Evolutionary conservation across 2,329 filamentous ascomycete genomes (phyloP), one percentile per base, ranked within the genome.

Genomic region (Aspergillus bombycis): DNA sequence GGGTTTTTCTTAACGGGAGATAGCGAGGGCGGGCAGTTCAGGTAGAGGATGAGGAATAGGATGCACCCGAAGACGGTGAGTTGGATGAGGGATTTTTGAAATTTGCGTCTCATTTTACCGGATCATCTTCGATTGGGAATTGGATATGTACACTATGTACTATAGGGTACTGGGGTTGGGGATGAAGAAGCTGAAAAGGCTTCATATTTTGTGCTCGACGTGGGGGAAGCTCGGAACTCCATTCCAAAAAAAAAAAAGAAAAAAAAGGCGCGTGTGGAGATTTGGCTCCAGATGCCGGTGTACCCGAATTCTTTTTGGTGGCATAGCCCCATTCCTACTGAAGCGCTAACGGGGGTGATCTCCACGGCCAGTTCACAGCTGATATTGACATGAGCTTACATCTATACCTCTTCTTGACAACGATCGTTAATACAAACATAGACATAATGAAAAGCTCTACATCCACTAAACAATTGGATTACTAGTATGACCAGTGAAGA

Each of bases 41-140:
- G 65, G 63, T 70, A 80, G 38, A 82, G 56, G 43, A 82, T 75
- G 16, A 80, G 66, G 19, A 72, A 65, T 7, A 82, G 61, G 11
- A 77, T 69, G 45, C 62, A 58, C 43, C 65, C 58, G 67, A 81
- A 80, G n/a, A 80, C 50, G 28, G 70, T 52, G 7, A 80, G 61
- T 50, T 82, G 75, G 32, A 73, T 65, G 26, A 79, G 56, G 28
- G 76, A 70, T 69, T 73, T 74, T 56, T 73, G 74, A 3, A 60
- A 61, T 7, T 59, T 56, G 14, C 66, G 66, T 50, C 65, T 56
- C 63, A 67, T 67, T 11, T 30, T 46, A 23, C 16, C 23, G 9
- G 19, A n/a, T 43, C 38, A 34, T 57, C 19, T 43, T 36, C 21
- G 14, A 7, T 54, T 23, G 3, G 16, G 8, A 3, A 9, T 14